Percentiles rank a stretch among this genome's conserved stretches.
phyloP scores from a whole-genome alignment of 1,284 basidiomycete genomes.

The Stereum hirsutum region DNA sequence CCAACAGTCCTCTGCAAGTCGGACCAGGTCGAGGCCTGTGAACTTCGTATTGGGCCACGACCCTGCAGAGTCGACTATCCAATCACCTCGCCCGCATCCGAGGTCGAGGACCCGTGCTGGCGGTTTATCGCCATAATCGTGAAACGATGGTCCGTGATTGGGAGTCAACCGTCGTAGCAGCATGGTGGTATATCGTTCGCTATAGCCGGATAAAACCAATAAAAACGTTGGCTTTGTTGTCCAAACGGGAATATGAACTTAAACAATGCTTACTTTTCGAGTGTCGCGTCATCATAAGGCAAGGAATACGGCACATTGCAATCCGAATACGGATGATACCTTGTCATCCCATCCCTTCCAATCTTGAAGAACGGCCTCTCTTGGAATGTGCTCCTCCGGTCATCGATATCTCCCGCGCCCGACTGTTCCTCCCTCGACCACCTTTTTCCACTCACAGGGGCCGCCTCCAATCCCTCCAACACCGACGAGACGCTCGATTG shows the following conservation, averaged over 20 bases:
- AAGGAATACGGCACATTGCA: constrained; percentile 53
- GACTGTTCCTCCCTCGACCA: no score
- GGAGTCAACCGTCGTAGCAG: constrained; percentile 42
- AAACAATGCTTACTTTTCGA: constrained; percentile 44
- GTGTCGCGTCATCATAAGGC: constrained; percentile 43
- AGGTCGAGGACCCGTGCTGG: constrained; percentile 57
- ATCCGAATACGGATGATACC: constrained; percentile 41
- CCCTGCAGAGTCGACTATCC: constrained; percentile 49
- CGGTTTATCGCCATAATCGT: constrained; percentile 38
- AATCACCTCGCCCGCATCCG: constrained; percentile 61
- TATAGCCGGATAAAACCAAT: constrained; percentile 17
- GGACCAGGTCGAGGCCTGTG: constrained; percentile 56
- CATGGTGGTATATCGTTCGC: constrained; percentile 46
- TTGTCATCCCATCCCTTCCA: constrained; percentile 29
- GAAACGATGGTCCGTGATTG: constrained; percentile 46
- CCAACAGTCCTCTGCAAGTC: constrained; percentile 26
- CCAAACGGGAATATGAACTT: constrained; percentile 1
- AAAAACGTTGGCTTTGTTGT: no score
- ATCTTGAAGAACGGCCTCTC: constrained; percentile 4
- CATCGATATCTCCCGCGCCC: not conserved
- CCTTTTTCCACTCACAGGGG: no score
- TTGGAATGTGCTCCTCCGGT: not conserved
- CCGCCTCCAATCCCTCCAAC: not conserved
- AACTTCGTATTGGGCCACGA: constrained; percentile 48
- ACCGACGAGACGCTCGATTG: not conserved